Base-by-base conservation (phyloP, 2,329 filamentous ascomycete genomes). In the Botrytis aclada region DNA sequence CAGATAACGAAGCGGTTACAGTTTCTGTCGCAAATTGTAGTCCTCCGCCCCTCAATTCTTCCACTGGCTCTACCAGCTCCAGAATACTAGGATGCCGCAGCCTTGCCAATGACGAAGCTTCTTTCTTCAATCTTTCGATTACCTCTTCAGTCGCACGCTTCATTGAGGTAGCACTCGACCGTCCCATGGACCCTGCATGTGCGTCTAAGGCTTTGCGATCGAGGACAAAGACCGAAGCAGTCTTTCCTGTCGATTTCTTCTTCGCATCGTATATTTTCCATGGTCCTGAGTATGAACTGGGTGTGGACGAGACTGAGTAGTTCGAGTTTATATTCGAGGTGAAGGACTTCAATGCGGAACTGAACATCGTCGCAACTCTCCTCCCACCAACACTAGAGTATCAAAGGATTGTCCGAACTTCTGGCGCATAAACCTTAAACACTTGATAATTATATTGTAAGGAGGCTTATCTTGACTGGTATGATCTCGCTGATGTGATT, bases 261-360 rank as follows among this genome's bases (percentile, higher is more conserved):
- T 97, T 98, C 74, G 93, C 95, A 84, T 98, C 95, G 86, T 95
- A 95, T 80, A 99, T 96, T 85, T 94, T 97, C 96, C 96, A 99
- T 73, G 95, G 93, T 29, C 96, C 96, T 25, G 95, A 93, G 70
- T 89, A 89, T 69, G 94, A 92, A n/a, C 89, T 91, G 18, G 92
- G 88, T 74, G 89, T 89, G 39, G 90, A 87, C 34, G 93, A 91
- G 77, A 98, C 86, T 77, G 92, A 89, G 83, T 99, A 99, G 84
- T 97, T 97, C 81, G 92, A 90, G 74, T 90, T 91, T 84, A 99
- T 98, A 84, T 98, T 97, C 78, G 88, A 95, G 76, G 91, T 92
- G 82, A 98, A 95, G 76, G 95, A 97, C 84, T 98, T 98, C 81
- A 98, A 88, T 77, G 94, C 93, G 75, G 91, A 95, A 80, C 76